phyloP scores from a whole-genome alignment of 2,329 filamentous ascomycete genomes.

The Aschersonia sp. region DNA sequence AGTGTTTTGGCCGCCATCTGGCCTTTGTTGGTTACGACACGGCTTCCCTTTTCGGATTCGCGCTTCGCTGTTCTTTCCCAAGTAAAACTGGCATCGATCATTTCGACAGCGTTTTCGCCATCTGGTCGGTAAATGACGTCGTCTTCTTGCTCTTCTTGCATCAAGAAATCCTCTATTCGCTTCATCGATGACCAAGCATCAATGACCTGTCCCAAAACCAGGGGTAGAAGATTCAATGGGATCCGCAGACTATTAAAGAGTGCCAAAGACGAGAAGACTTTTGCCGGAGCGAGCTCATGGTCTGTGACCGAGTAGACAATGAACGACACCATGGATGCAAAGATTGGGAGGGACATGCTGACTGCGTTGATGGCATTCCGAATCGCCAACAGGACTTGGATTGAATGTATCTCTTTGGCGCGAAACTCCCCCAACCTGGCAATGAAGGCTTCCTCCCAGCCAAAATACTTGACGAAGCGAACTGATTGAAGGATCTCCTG shows the following conservation, averaged over 20 bases:
- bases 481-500: conserved; percentile 88
- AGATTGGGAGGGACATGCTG: conserved; percentile 76
- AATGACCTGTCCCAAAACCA: conserved; percentile 78
- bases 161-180: conserved; percentile 76
- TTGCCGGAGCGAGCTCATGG: conserved; percentile 55
- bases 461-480: conserved; percentile 91
- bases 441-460: conserved; percentile 84
- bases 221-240: conserved; percentile 75
- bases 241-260: conserved; percentile 85
- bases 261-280: conserved; percentile 83
- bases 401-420: conserved; percentile 61
- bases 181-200: conserved; percentile 77
- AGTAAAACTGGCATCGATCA: conserved; percentile 64
- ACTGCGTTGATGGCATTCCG: conserved; percentile 75
- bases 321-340: conserved; percentile 89
- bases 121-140: conserved; percentile 42
- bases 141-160: conserved; percentile 73
- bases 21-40: neutral
- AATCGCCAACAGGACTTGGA: conserved; percentile 70
- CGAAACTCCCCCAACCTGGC: conserved; percentile 61
- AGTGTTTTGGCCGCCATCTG: conserved; percentile 17
- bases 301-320: conserved; percentile 62
- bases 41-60: conserved; percentile 28
- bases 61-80: conserved; percentile 59
- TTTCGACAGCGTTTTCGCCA: conserved; percentile 53